Evolutionary conservation across 2,329 filamentous ascomycete genomes (phyloP), one percentile per base, ranked within the genome.

Genomic region (Geosmithia putterillii): DNA sequence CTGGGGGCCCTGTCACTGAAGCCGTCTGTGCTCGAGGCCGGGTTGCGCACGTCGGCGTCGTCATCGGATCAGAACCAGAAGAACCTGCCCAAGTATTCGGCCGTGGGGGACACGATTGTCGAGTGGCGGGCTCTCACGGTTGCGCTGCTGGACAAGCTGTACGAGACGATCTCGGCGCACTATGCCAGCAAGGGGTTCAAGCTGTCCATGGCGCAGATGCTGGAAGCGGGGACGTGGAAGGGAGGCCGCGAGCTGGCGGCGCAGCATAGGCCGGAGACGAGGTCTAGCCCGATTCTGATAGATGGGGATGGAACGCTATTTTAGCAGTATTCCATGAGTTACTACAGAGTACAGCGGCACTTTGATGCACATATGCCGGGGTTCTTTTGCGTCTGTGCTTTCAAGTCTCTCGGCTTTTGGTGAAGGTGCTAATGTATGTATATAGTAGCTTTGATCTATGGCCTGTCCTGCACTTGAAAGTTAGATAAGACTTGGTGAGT

Each of bases 221-320:
- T 75, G 1, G 71, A 75, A 44, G 71, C 71, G 5, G 72, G 71
- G 0, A 69, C 66, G 2, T 75, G 71, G 71, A 75, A 75, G 48
- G 83, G 82, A 51, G 85, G 86, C 44, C 73, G 86, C 58, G 86
- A 90, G 64, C 70, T 90, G 53, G 86, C 86, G 41, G 85, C 88
- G 57, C 79, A 87, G 44, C 81, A 76, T 38, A 71, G 86, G 45
- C 86, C 86, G 15, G 82, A 85, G 53, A 90, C 85, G 12, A 86
- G 83, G 63, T 83, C 86, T 50, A 85, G 85, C 44, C 86, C 86
- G 12, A 89, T 92, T 57, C 79, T 88, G 69, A 87, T 89, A 52
- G 65, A 82, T 45, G 85, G 83, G 47, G 85, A 90, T 59, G 85
- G 85, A 48, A 90, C 85, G 4, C 21, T 44, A 15, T 44, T 32